A percentile compares a stretch with the other conserved stretches of the same genome.
Evolutionary conservation across 768 basidiomycete species (phyloP).

Genomic region (Suillus sp.): DNA sequence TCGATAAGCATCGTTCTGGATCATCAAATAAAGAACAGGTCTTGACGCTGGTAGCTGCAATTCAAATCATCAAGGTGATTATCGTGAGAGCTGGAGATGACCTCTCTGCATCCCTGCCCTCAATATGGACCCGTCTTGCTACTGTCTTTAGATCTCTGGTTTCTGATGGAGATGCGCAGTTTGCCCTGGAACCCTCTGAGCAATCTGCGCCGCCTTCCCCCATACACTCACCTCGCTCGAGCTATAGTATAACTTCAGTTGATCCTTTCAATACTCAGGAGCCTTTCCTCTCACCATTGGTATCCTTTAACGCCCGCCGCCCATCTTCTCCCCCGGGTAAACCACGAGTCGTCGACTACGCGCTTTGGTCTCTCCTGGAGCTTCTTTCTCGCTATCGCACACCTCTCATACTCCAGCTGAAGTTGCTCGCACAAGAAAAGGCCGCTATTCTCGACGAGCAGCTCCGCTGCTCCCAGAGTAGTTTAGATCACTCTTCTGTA

Average conservation of each 20-base stretch:
- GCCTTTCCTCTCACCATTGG: conserved; percentile 6
- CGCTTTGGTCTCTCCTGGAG: conserved; percentile 72
- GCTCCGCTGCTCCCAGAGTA: conserved; percentile 38
- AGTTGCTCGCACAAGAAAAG: conserved; percentile 66
- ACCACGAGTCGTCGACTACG: conserved; percentile 69
- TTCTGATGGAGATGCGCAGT: conserved; percentile 61
- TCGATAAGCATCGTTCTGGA: conserved; percentile 34
- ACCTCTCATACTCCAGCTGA: conserved; percentile 67
- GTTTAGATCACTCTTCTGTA: conserved; percentile 34
- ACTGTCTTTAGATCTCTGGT: conserved; percentile 52
- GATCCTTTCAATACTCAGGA: conserved; percentile 15
- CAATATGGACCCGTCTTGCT: conserved; percentile 66
- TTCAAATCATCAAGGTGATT: conserved; percentile 72
- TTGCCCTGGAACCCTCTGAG: conserved; percentile 48
- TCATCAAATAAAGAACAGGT: conserved; percentile 23
- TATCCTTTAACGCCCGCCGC: conserved; percentile 10
- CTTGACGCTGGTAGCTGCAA: conserved; percentile 44
- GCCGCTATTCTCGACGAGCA: conserved; percentile 55
- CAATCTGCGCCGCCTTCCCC: conserved; percentile 55
- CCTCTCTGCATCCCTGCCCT: conserved; percentile 53
- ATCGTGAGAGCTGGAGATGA: conserved; percentile 64
- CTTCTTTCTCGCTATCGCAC: conserved; percentile 62
- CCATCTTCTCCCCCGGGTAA: conserved; percentile 27
- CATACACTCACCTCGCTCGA: conserved; percentile 49
- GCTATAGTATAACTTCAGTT: conserved; percentile 26